Conservation (phyloP, 1,284 basidiomycete species). For the Ustilago loliicola region DNA sequence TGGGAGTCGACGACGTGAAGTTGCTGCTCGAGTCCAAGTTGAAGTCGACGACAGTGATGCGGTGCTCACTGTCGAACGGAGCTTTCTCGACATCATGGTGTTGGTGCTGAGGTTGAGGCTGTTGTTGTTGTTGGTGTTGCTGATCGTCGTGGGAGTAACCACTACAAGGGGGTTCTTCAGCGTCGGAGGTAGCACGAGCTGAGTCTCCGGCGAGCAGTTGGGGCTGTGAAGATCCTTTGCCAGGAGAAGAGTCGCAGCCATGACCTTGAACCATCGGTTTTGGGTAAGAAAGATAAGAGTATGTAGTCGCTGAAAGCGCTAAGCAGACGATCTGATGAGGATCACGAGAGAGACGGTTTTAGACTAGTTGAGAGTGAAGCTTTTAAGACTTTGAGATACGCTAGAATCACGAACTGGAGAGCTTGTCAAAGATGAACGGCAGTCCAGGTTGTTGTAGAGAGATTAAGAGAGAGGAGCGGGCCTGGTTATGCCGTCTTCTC, state of each 20-base stretch:
- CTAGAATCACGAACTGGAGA: slow-evolving; percentile 27
- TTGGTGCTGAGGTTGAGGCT: slow-evolving; percentile 23
- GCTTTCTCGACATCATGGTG: slow-evolving; percentile 31
- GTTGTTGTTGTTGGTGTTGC: slow-evolving; percentile 25
- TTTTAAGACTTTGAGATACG: slow-evolving; percentile 13
- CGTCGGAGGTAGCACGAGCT: slow-evolving; percentile 40
- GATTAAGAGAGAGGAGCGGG: slow-evolving; percentile 4
- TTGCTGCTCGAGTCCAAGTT: slow-evolving; percentile 18
- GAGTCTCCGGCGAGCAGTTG: slow-evolving; percentile 40
- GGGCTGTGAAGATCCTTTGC: slow-evolving; percentile 58
- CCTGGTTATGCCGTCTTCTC: neutral
- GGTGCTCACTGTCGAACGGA: slow-evolving; percentile 31
- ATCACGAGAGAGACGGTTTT: slow-evolving; percentile 18
- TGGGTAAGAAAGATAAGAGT: slow-evolving; percentile 13
- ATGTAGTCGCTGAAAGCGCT: slow-evolving; percentile 10
- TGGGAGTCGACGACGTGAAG: slow-evolving; percentile 32
- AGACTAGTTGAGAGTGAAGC: slow-evolving; percentile 11
- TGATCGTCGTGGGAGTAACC: slow-evolving; percentile 51
- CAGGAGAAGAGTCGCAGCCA: slow-evolving; percentile 54
- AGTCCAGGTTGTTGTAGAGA: slow-evolving; percentile 26
- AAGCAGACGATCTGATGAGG: slow-evolving; percentile 29
- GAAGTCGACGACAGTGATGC: slow-evolving; percentile 41
- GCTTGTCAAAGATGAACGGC: slow-evolving; percentile 20
- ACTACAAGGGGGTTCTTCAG: slow-evolving; percentile 62
- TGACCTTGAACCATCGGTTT: slow-evolving; percentile 58